Conservation (phyloP, 2,329 filamentous ascomycete genomes). For the Pseudofabraea citricarpa region DNA sequence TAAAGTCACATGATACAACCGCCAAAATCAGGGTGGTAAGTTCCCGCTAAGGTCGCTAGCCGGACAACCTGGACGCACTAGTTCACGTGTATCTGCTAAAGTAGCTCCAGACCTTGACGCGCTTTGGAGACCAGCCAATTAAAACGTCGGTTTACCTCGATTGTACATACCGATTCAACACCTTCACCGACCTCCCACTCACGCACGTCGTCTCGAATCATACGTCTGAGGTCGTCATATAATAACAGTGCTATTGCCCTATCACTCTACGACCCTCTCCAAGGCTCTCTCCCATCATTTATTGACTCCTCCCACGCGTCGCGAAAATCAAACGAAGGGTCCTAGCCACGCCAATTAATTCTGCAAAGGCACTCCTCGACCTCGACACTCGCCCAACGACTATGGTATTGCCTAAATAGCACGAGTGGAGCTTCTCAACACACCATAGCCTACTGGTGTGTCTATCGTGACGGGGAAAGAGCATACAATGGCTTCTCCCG, state of each 20-base stretch:
- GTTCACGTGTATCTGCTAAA: slow-evolving; percentile 10
- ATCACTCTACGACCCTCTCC: neutral
- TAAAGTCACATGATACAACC: too few relatives aligned
- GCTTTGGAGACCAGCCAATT: neutral
- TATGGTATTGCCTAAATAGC: slow-evolving; percentile 11
- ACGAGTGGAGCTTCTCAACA: slow-evolving; percentile 10
- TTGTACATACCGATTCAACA: neutral
- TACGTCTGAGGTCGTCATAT: neutral
- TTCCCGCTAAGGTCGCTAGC: too few relatives aligned
- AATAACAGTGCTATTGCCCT: neutral
- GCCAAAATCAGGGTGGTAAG: too few relatives aligned
- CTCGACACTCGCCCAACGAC: slow-evolving; percentile 15
- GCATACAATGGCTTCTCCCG: slow-evolving; percentile 24
- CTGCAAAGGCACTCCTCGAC: slow-evolving; percentile 6
- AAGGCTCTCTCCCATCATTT: neutral
- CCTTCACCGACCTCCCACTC: neutral
- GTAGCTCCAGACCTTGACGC: too few relatives aligned
- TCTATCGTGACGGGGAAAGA: slow-evolving; percentile 15
- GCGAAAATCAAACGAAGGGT: neutral
- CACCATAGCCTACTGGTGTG: slow-evolving; percentile 7
- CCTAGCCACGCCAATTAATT: slow-evolving; percentile 17
- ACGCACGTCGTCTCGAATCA: neutral
- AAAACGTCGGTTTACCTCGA: neutral
- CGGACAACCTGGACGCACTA: slow-evolving; percentile 3
- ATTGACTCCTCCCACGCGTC: neutral